Evolutionary conservation across 129 eudicot genomes (phyloP).

Genomic region (Silybum marianum): DNA sequence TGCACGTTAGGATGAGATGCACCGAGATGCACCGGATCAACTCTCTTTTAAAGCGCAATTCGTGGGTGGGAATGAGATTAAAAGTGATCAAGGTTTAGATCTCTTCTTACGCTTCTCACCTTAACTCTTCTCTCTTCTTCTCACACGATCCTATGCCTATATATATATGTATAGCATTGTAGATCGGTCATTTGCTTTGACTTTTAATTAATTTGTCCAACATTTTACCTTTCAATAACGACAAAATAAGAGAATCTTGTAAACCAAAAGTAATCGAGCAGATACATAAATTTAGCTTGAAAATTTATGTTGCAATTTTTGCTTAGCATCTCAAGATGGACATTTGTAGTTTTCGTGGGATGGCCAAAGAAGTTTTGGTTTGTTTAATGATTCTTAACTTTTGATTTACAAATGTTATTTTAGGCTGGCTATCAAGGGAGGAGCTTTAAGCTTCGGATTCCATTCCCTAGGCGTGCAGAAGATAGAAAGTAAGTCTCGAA

Average conservation of each 20-base stretch:
- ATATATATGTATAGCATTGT: too few species aligned
- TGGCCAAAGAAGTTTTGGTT: not conserved
- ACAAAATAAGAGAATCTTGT: not conserved
- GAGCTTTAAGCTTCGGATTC: conserved; percentile 87
- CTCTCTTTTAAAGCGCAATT: too few species aligned
- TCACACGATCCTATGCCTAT: too few species aligned
- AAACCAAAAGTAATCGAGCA: not conserved
- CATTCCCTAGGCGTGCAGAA: conserved; percentile 83
- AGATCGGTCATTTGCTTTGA: too few species aligned
- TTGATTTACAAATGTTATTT: not conserved
- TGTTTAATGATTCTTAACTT: not conserved
- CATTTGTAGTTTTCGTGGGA: not conserved
- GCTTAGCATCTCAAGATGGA: not conserved
- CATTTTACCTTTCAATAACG: too few species aligned
- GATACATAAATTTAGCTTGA: not conserved
- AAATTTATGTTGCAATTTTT: not conserved
- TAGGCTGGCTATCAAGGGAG: conserved; percentile 83
- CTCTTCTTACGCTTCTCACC: too few species aligned
- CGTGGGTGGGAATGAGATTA: too few species aligned
- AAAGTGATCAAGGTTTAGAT: too few species aligned
- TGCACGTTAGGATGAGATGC: too few species aligned
- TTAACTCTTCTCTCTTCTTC: too few species aligned
- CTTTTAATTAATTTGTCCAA: too few species aligned
- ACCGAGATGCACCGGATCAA: too few species aligned
- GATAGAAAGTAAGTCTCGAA: conserved; percentile 72